Conservation (phyloP, 257 asterid species). For the Solanum megistacrolobum region DNA sequence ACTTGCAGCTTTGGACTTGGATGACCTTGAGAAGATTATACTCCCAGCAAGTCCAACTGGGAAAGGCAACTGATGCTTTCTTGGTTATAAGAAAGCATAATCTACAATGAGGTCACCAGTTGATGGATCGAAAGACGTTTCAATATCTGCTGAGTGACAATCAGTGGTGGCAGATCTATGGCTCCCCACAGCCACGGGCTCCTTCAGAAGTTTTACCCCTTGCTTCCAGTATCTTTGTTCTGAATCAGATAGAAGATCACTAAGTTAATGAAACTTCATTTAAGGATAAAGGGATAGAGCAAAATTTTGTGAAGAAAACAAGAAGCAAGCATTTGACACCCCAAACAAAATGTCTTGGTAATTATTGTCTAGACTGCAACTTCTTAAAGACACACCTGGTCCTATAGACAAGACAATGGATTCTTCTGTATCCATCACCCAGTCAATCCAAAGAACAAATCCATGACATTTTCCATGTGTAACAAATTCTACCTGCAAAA, state of each 20-base stretch:
- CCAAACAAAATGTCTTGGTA: background rate
- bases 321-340: background rate
- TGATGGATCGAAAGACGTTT: conserved; percentile 52
- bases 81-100: conserved; percentile 24
- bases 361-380: background rate
- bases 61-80: background rate
- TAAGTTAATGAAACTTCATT: background rate
- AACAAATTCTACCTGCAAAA: conserved; percentile 45
- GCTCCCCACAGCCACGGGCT: conserved; percentile 36
- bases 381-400: conserved; percentile 47
- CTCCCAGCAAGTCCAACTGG: background rate
- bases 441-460: conserved; percentile 84
- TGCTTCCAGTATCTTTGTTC: conserved; percentile 85
- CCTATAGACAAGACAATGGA: conserved; percentile 49
- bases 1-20: background rate
- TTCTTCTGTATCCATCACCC: conserved; percentile 52
- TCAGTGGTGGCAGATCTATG: conserved; percentile 1
- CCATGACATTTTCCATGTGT: conserved; percentile 75
- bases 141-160: conserved; percentile 30
- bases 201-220: conserved; percentile 67
- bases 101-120: conserved; percentile 47
- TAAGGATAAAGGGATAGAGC: background rate
- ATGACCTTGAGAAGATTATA: background rate
- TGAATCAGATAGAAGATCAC: conserved; percentile 8
- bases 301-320: background rate